Evolutionary conservation across 495 filamentous ascomycete genomes (phyloP), one percentile per base, ranked within the genome.

Genomic region (Hypoxylon rickii): DNA sequence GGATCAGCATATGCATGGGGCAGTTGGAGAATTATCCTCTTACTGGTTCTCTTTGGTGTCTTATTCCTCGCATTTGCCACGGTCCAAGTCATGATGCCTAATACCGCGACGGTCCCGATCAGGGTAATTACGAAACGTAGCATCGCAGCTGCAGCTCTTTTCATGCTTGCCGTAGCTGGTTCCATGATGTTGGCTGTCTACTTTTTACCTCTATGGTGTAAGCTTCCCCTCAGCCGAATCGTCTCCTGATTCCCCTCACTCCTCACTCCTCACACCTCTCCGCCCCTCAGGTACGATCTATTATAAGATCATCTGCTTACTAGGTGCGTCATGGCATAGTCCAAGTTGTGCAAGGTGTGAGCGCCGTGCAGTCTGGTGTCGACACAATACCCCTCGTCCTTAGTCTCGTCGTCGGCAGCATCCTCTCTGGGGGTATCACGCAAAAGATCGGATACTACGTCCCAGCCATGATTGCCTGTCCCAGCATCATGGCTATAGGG

Each of bases 161-260:
- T 85, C 66, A 74, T 81, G 39, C 75, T 86, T 55, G 75, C 78
- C 48, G 44, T 87, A 17, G 79, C 85, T 3, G 86, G 79, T 2
- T 73, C 83, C 0, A 91, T 92, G 78, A 81, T 94, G 62, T 72
- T 90, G 50, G 65, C 86, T 29, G 74, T 86, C 13, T 89, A 86
- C 64, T 87, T 81, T 53, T 65, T 90, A 2, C 87, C 87, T 0
- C 75, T 90, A 29, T 92, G 86, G 86, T 90, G 95, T 83, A 89
- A 61, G 78, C 78, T 10, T 63, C 10, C 63, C 63, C 10, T 66
- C 49, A 13, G 52, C 58, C 3, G 52, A 76, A 11, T 62, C 63
- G 8, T 68, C 43, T 29, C 58, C 53, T n/a, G n/a, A n/a, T 57
- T 64, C n/a, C 26, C 8, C 66, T n/a, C 2, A 58, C 24, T n/a